phyloP scores from a whole-genome alignment of 2,329 filamentous ascomycete species.

The Arthrobotrys entomopaga region DNA sequence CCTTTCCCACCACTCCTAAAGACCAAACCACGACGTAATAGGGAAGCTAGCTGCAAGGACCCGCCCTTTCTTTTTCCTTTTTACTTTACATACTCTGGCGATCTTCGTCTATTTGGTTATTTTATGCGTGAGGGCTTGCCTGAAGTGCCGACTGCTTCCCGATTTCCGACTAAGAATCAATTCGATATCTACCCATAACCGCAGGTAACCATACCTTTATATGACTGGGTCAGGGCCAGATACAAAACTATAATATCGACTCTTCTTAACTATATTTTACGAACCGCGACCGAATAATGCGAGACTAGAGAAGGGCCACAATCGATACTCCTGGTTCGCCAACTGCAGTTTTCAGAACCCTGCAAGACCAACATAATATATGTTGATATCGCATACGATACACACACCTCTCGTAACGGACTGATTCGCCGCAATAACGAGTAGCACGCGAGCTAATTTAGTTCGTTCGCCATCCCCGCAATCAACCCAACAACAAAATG shows the following conservation, averaged over 20 bases:
- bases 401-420: neutral
- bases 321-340: neutral
- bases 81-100: neutral
- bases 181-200: no score
- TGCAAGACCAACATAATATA: neutral
- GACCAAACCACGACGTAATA: conserved; percentile 27
- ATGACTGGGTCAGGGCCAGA: no score
- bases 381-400: conserved; percentile 8
- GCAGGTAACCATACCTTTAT: no score
- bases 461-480: conserved; percentile 14
- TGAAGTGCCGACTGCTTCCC: no score
- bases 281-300: no score
- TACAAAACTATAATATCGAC: no score
- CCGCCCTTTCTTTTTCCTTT: conserved; percentile 1
- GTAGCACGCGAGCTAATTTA: conserved; percentile 25
- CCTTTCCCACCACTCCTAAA: no score
- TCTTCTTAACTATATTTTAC: neutral
- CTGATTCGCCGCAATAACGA: conserved; percentile 5
- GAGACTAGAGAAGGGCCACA: no score
- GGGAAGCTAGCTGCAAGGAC: conserved; percentile 34
- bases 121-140: neutral
- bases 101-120: conserved; percentile 17
- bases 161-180: no score
- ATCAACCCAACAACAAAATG: conserved; percentile 8
- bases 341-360: neutral